Base-by-base conservation (phyloP, 768 basidiomycete species). In the Amanita inopinata region DNA sequence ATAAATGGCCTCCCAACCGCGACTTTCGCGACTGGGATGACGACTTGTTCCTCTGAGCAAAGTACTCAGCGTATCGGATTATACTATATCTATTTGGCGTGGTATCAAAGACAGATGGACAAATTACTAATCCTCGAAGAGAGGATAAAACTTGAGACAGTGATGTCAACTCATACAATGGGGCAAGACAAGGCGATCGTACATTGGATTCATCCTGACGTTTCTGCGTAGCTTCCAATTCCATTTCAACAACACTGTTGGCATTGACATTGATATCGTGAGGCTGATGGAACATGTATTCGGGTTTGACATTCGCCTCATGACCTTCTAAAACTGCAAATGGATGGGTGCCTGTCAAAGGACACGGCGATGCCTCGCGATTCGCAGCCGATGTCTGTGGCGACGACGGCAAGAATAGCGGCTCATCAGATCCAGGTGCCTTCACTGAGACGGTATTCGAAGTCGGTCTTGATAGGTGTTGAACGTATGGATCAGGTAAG, bases 51-150 rank as follows among this genome's bases (percentile, higher is more conserved):
- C 43, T 37, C 17, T 55, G 46, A 53, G 12, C 34, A 22, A 43
- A 18, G 6, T 33, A n/a, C 33, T 8, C 20, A 5, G 4, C 32
- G 18, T 19, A 2, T 5, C 15, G 10, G n/a, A 6, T 24, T 18
- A 10, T 22, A 10, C 30, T 15, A 28, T 39, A 10, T 28, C 12
- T 12, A 18, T 40, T 38, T 4, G 22, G 12, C 17, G n/a, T 35
- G 38, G 38, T 25, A 12, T n/a, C n/a, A n/a, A n/a, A n/a, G n/a
- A n/a, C n/a, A n/a, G n/a, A n/a, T 30, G 11, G 14, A 14, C 22
- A 18, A 33, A 28, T n/a, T 9, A 25, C 37, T 53, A 76, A 55
- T 76, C 73, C 43, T 73, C 67, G 47, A 76, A 76, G 12, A 76
- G 53, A 11, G 74, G 71, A 52, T 64, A 66, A 53, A 76, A 76